A percentile compares a stretch with the other conserved stretches of the same genome.
Evolutionary conservation across 2,329 filamentous ascomycete species (phyloP).

Genomic region (Trichoderma polysporum): DNA sequence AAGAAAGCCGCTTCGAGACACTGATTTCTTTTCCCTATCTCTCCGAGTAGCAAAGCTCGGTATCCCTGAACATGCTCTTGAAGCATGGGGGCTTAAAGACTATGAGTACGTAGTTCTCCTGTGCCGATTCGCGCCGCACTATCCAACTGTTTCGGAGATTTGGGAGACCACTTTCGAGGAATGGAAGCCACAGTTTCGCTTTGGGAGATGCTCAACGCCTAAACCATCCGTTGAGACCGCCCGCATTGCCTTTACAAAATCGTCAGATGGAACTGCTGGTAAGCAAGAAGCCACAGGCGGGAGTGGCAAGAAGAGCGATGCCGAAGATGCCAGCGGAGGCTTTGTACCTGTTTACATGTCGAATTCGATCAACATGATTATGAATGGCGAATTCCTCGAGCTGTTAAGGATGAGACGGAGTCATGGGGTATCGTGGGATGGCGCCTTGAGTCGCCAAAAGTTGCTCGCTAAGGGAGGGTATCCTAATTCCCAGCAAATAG

Average conservation of each 20-base stretch:
- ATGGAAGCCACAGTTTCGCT: slow-evolving; percentile 53
- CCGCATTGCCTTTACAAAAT: slow-evolving; percentile 46
- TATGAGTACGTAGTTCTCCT: slow-evolving; percentile 73
- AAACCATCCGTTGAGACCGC: slow-evolving; percentile 64
- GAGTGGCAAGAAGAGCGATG: not conserved
- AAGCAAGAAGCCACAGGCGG: not conserved
- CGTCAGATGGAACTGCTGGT: not conserved
- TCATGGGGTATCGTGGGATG: slow-evolving; percentile 60
- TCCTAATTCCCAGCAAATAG: not conserved
- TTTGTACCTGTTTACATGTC: slow-evolving; percentile 65
- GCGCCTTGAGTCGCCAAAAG: slow-evolving; percentile 25
- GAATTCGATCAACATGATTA: slow-evolving; percentile 58
- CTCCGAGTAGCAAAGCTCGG: slow-evolving; percentile 67
- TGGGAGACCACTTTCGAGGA: slow-evolving; percentile 40
- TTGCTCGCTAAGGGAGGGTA: not conserved
- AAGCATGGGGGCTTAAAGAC: slow-evolving; percentile 70
- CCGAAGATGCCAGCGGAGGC: slow-evolving; percentile 11
- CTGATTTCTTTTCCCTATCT: slow-evolving; percentile 60
- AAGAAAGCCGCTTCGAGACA: slow-evolving; percentile 44
- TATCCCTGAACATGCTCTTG: slow-evolving; percentile 70
- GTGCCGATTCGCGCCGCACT: slow-evolving; percentile 62
- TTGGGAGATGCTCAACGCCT: slow-evolving; percentile 70
- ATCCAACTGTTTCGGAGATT: slow-evolving; percentile 58
- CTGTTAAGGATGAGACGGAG: slow-evolving; percentile 60
- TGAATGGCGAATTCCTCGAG: slow-evolving; percentile 63